Evolutionary conservation across 2,329 filamentous ascomycete species (phyloP).

Genomic region (Alternaria sp.): DNA sequence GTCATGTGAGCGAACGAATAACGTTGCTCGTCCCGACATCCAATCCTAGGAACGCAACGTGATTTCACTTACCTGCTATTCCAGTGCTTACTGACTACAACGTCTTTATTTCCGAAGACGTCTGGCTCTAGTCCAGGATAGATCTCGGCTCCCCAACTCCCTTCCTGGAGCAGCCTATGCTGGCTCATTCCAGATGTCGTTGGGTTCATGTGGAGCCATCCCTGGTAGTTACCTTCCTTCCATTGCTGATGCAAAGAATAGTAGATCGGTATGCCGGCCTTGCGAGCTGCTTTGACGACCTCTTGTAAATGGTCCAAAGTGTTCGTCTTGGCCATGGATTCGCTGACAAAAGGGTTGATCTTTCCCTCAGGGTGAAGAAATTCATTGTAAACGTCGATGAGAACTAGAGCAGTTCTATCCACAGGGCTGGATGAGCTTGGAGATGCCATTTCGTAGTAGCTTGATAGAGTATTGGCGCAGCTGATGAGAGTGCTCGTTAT

Average conservation of each 20-base stretch:
- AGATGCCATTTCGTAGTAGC: background rate
- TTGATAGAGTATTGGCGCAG: too few species aligned
- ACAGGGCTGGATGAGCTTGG: background rate
- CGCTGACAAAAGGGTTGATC: background rate
- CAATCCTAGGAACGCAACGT: too few species aligned
- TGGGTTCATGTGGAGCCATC: background rate
- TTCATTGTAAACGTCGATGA: background rate
- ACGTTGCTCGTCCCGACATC: too few species aligned
- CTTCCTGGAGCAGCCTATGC: background rate
- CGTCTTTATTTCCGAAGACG: background rate
- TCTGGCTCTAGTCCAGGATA: background rate
- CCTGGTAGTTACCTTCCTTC: background rate
- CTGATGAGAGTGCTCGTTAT: too few species aligned
- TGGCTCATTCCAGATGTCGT: background rate
- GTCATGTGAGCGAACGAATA: too few species aligned
- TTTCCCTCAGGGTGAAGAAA: background rate
- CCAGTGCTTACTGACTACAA: background rate
- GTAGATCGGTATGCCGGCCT: background rate
- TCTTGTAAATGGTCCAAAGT: background rate
- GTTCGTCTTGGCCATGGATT: background rate
- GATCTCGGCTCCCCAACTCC: background rate
- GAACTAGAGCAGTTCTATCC: background rate
- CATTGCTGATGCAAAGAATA: background rate
- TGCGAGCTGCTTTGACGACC: background rate
- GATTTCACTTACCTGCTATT: background rate